Evolutionary conservation across 495 filamentous ascomycete species (phyloP).

Genomic region (Xylaria bambusicola): DNA sequence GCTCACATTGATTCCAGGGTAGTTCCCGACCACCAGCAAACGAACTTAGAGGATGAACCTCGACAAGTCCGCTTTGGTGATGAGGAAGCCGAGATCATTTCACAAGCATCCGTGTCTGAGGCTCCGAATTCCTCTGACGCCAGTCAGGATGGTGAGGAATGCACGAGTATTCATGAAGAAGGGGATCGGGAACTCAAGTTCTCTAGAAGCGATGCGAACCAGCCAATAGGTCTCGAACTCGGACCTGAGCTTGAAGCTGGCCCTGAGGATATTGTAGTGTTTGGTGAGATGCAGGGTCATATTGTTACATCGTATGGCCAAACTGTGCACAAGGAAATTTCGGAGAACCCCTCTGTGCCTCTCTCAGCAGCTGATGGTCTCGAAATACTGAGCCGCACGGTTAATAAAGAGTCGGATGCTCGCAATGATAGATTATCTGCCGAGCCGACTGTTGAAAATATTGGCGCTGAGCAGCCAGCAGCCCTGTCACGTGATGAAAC

Average conservation of each 20-base stretch:
- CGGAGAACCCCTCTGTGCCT: background rate
- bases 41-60: background rate
- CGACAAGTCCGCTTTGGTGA: background rate
- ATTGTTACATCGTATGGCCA: background rate
- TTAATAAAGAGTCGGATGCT: constrained; percentile 23
- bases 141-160: too few relatives aligned
- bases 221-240: background rate
- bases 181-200: background rate
- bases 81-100: background rate
- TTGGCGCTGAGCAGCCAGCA: background rate
- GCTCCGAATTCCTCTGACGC: background rate
- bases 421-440: constrained; percentile 20
- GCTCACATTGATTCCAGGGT: constrained; percentile 2
- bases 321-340: background rate
- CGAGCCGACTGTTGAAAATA: constrained; percentile 5
- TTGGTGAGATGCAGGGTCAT: background rate
- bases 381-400: constrained; percentile 27
- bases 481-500: constrained; percentile 20
- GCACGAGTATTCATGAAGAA: background rate
- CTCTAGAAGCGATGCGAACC: background rate
- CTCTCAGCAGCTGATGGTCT: constrained; percentile 31
- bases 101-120: constrained; percentile 1
- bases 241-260: background rate
- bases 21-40: background rate
- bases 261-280: background rate